These are phyloP conservation scores for Stemphylium vesicarium DNA, from an alignment of 2,329 filamentous ascomycete species.

Conservation along the genomic window DNA sequence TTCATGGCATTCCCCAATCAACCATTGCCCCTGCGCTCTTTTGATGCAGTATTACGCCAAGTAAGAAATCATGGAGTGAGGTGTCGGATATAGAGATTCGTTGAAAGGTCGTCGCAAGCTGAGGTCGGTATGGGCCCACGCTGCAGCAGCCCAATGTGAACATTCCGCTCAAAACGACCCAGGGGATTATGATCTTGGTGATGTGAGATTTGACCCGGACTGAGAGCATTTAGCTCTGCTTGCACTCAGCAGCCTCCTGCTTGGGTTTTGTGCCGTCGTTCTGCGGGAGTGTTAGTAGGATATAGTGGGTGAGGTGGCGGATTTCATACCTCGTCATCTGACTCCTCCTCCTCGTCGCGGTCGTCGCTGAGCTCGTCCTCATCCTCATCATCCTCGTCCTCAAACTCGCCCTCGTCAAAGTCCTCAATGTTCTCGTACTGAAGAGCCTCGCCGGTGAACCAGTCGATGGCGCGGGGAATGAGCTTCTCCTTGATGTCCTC, in stretches of 20 bases:
- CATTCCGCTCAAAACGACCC: constrained; percentile 21
- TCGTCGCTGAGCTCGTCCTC: constrained; percentile 85
- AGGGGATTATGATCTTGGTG: constrained; percentile 9
- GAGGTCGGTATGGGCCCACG: constrained; percentile 5
- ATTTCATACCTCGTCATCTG: constrained; percentile 47
- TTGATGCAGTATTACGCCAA: constrained; percentile 41
- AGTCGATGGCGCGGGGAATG: constrained; percentile 97
- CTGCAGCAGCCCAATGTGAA: constrained; percentile 5
- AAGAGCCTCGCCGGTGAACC: constrained; percentile 98
- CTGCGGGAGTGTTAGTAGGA: constrained; percentile 30
- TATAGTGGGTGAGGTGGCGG: not conserved
- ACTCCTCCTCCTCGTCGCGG: constrained; percentile 71
- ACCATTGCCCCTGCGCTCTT: constrained; percentile 28
- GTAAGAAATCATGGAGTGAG: constrained; percentile 25
- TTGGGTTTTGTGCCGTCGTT: constrained; percentile 53
- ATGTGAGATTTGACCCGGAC: constrained; percentile 3
- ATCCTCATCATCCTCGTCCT: constrained; percentile 92
- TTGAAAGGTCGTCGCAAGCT: constrained; percentile 9
- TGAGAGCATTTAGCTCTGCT: constrained; percentile 48
- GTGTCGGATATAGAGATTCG: constrained; percentile 18
- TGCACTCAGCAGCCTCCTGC: constrained; percentile 55
- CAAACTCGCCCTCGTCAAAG: constrained; percentile 79
- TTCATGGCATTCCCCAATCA: constrained; percentile 23
- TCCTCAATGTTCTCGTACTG: constrained; percentile 95
- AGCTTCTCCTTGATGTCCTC: constrained; percentile 99